These are phyloP conservation scores for Flaveria robusta DNA, from an alignment of 129 eudicot genomes.

Conservation along the genomic window DNA sequence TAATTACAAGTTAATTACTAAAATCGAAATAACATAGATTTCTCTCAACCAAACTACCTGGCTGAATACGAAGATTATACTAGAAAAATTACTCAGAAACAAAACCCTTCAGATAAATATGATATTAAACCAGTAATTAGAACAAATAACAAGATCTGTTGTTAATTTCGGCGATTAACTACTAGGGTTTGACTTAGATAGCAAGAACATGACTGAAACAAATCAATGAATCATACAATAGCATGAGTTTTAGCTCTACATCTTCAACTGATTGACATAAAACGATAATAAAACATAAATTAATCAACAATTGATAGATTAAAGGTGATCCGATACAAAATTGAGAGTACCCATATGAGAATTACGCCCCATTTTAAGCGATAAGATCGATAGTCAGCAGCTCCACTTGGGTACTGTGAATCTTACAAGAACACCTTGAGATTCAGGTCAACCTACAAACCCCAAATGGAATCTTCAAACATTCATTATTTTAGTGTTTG, in stretches of 20 bases:
- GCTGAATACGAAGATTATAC: neutral
- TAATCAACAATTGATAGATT: conserved; percentile 14
- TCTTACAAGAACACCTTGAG: neutral
- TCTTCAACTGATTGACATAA: conserved; percentile 4
- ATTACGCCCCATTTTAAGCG: conserved; percentile 17
- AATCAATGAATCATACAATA: neutral
- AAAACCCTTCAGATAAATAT: neutral
- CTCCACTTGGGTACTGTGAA: conserved; percentile 7
- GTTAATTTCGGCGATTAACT: conserved; percentile 11
- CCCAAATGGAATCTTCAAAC: conserved; percentile 9
- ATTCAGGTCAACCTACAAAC: conserved; percentile 9
- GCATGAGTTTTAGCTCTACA: neutral
- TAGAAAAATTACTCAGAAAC: no score
- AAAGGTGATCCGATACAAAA: neutral
- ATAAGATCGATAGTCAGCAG: conserved; percentile 14
- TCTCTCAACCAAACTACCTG: neutral
- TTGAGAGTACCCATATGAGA: conserved; percentile 30
- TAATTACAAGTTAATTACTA: neutral
- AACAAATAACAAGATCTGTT: conserved; percentile 2
- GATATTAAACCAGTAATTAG: conserved; percentile 21
- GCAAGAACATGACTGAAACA: conserved; percentile 24
- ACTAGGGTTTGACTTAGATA: conserved; percentile 19
- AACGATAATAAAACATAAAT: conserved; percentile 5
- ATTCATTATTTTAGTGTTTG: neutral
- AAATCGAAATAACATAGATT: neutral